Percentiles rank a stretch among this genome's conserved stretches.
These are phyloP conservation scores for Gossypium gossypioides DNA, from an alignment of 441 rosid genomes.

Conservation along the genomic window DNA sequence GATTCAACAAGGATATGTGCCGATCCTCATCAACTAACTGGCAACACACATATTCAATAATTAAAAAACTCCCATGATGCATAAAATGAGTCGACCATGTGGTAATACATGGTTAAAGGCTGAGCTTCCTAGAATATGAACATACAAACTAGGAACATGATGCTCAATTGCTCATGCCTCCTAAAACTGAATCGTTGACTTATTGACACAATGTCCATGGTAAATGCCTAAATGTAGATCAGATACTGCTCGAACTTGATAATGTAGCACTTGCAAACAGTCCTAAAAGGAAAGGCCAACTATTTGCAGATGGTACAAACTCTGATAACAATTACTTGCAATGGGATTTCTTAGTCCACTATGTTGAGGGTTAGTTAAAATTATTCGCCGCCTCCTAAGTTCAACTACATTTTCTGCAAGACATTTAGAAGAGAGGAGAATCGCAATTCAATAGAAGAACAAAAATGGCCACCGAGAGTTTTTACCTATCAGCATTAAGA, in stretches of 20 bases:
- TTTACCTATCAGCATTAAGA: conserved; percentile 18
- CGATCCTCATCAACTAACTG: not conserved
- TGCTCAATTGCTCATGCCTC: not conserved
- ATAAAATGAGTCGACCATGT: not conserved
- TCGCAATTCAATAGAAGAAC: not conserved
- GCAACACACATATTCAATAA: not conserved
- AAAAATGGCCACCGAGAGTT: not conserved
- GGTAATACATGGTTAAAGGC: not conserved
- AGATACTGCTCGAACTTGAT: not conserved
- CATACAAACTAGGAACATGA: not conserved
- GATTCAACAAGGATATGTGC: too few species aligned
- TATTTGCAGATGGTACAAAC: not conserved
- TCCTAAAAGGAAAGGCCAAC: not conserved
- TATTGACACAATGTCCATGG: not conserved
- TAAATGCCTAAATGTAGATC: not conserved
- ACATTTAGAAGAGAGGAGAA: not conserved
- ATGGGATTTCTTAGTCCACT: not conserved
- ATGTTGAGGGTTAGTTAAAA: not conserved
- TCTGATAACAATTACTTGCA: not conserved
- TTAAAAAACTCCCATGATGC: not conserved
- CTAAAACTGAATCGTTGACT: not conserved
- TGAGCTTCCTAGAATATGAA: not conserved
- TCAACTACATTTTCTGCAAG: not conserved
- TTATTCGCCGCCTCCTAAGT: not conserved
- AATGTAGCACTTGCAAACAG: not conserved